Percentiles rank a stretch among this genome's conserved stretches.
These are phyloP conservation scores for Candida berthetii DNA, from an alignment of 805 yeast species.

Conservation along the genomic window DNA sequence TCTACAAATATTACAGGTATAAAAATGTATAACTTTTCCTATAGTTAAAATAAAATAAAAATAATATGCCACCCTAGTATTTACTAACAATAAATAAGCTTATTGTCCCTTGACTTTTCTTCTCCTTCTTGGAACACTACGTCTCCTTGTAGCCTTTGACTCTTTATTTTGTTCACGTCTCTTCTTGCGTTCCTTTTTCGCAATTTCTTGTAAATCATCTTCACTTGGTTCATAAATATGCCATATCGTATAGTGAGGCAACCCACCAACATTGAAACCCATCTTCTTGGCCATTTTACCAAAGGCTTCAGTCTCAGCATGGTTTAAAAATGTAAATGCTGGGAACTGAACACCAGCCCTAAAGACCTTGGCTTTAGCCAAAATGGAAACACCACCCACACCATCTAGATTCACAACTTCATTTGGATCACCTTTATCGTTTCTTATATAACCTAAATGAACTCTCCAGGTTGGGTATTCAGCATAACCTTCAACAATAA, in stretches of 20 bases:
- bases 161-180: constrained; percentile 30
- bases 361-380: constrained; percentile 69
- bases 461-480: constrained; percentile 85
- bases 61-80: neutral
- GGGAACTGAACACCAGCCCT: constrained; percentile 81
- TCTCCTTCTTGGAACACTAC: constrained; percentile 1
- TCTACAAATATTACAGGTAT: too few relatives aligned
- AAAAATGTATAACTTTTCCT: too few relatives aligned
- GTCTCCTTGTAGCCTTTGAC: neutral
- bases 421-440: constrained; percentile 50
- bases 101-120: neutral
- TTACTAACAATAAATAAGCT: too few relatives aligned
- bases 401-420: constrained; percentile 75
- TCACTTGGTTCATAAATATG: constrained; percentile 88
- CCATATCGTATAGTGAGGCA: constrained; percentile 89
- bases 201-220: constrained; percentile 69
- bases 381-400: constrained; percentile 80
- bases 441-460: constrained; percentile 70
- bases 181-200: constrained; percentile 60
- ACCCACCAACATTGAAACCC: constrained; percentile 82
- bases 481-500: constrained; percentile 83
- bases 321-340: constrained; percentile 77
- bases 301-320: constrained; percentile 85
- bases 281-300: constrained; percentile 74
- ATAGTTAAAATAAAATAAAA: too few relatives aligned